Base-by-base conservation (phyloP, 495 filamentous ascomycete genomes). In the Barbatosphaeria neglecta region DNA sequence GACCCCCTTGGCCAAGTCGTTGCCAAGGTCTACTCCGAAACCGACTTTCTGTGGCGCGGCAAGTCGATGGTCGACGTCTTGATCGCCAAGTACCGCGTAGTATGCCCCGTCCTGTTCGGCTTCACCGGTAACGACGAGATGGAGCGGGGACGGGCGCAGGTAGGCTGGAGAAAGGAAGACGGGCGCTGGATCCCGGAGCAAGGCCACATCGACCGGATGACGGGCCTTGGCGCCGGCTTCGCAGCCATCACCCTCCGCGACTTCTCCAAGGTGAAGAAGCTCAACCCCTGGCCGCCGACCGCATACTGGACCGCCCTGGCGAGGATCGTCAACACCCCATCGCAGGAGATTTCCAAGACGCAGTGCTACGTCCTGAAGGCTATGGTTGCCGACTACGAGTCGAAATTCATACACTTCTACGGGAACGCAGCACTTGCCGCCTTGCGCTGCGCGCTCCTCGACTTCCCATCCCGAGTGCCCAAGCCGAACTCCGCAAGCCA, bases 101-200 rank as follows among this genome's bases (percentile, higher is more conserved):
- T 77, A 22, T 95, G 88, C 55, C 90, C 93, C 4, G 82, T 88
- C 10, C 69, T 99, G 10, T 97, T 86, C 61, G 93, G 93, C 17
- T 81, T 89, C 54, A 74, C 75, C 18, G 90, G 86, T 27, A 77
- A 69, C 41, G 86, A 93, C 52, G 82, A 76, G 43, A 93, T 84
- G 0, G 73, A 82, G 39, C 67, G 72, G 17, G 88, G 88, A 5
- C 72, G 78, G 7, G 52, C 58, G 27, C 73, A 77, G n/a, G 59
- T 96, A 1, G 90, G 90, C 4, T 95, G 88, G 88, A 76, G 71
- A 48, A 73, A 75, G 23, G 69, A 76, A n/a, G 53, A 56, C 11
- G 65, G 63, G 22, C 76, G 69, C 11, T 92, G 72, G 58, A 66
- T 86, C 41, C 51, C 65, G 2, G 79, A 86, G 48, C 80, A 88